Conservation (phyloP, 2,329 filamentous ascomycete genomes). For the Trichoderma sp. region DNA sequence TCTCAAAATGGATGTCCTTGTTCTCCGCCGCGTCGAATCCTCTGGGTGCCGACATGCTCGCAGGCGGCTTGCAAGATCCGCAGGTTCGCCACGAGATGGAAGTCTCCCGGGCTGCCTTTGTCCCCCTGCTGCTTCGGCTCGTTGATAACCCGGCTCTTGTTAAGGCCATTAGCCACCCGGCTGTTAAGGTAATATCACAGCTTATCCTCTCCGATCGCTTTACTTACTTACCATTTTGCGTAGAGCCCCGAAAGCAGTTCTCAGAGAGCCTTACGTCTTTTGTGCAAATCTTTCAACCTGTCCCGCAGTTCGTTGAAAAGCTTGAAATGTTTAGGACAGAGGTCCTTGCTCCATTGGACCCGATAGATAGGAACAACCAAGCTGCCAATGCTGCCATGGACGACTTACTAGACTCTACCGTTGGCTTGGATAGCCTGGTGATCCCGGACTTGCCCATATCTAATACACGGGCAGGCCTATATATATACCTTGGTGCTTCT, state of each 20-base stretch:
- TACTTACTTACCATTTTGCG: background rate
- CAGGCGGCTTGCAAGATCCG: slow-evolving; percentile 45
- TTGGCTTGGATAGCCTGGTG: slow-evolving; percentile 57
- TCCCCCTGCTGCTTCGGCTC: slow-evolving; percentile 62
- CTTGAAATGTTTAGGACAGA: slow-evolving; percentile 61
- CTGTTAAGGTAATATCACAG: slow-evolving; percentile 50
- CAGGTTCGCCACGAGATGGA: slow-evolving; percentile 59
- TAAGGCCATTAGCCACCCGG: slow-evolving; percentile 52
- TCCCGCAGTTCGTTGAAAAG: slow-evolving; percentile 54
- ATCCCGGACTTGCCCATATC: slow-evolving; percentile 67
- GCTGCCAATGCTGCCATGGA: slow-evolving; percentile 53
- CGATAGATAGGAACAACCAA: slow-evolving; percentile 54
- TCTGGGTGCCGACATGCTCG: slow-evolving; percentile 51
- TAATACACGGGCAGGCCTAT: slow-evolving; percentile 79
- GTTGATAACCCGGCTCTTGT: slow-evolving; percentile 61
- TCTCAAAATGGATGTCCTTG: slow-evolving; percentile 61
- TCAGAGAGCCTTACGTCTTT: slow-evolving; percentile 55
- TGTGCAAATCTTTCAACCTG: slow-evolving; percentile 57
- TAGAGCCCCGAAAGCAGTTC: slow-evolving; percentile 51
- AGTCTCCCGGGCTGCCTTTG: slow-evolving; percentile 61
- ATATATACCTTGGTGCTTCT: slow-evolving; percentile 80
- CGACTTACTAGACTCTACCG: slow-evolving; percentile 57
- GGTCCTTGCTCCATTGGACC: slow-evolving; percentile 57
- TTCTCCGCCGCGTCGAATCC: slow-evolving; percentile 54
- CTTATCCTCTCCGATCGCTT: background rate